Percentiles rank a stretch among this genome's conserved stretches.
Conservation (phyloP, 1,139 yeast species). For the Pichia sp. region DNA sequence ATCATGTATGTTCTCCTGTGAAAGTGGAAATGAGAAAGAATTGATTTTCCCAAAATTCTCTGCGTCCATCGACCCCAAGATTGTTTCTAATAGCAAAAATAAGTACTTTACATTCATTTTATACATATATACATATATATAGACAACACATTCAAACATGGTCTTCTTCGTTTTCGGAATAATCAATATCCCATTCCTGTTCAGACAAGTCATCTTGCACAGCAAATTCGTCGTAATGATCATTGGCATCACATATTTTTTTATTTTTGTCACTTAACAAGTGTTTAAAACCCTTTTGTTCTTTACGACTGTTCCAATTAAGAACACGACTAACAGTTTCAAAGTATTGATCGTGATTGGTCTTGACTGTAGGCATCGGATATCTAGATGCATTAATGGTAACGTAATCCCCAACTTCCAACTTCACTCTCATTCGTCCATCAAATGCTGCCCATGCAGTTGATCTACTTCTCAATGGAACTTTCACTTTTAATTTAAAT, state of each 20-base stretch:
- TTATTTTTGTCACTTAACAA: conserved; percentile 43
- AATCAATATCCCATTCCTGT: conserved; percentile 27
- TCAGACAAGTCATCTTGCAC: conserved; percentile 5
- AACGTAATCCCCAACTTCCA: conserved; percentile 68
- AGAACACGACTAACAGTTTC: conserved; percentile 77
- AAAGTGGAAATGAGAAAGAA: no score
- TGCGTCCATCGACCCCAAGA: background rate
- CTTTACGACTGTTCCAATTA: conserved; percentile 82
- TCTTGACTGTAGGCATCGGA: conserved; percentile 80
- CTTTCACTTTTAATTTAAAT: conserved; percentile 68
- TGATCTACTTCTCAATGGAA: conserved; percentile 60
- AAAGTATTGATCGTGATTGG: conserved; percentile 70
- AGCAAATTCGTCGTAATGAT: conserved; percentile 16
- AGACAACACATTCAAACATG: background rate
- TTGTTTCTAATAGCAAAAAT: background rate
- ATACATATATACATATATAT: background rate
- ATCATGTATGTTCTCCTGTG: background rate
- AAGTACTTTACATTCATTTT: background rate
- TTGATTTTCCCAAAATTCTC: no score
- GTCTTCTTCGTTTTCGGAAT: conserved; percentile 19
- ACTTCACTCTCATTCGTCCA: conserved; percentile 70
- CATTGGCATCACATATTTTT: conserved; percentile 28
- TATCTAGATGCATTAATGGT: conserved; percentile 71
- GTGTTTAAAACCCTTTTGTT: conserved; percentile 67
- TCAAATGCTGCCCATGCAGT: conserved; percentile 92